Percentiles rank a stretch among this genome's conserved stretches.
Evolutionary conservation across 164 flowering plant genomes (phyloP).

Genomic region (Berberis vulgaris): DNA sequence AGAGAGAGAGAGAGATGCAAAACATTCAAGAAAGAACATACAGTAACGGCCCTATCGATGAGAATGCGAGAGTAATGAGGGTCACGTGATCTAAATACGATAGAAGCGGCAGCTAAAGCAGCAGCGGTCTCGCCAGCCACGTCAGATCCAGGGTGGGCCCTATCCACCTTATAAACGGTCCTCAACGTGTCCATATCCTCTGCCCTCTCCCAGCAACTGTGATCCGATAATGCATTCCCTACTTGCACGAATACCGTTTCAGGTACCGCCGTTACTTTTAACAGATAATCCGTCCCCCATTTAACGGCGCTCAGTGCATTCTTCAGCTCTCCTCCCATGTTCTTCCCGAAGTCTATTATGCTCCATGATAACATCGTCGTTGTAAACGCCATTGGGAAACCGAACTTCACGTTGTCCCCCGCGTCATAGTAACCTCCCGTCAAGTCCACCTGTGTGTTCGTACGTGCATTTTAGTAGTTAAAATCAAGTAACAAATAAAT

Average conservation of each 20-base stretch:
- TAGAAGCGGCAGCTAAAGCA: conserved; percentile 89
- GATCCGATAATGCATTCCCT: conserved; percentile 70
- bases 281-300: conserved; percentile 79
- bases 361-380: conserved; percentile 82
- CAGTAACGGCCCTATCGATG: conserved; percentile 56
- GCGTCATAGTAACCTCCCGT: conserved; percentile 95
- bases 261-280: conserved; percentile 57
- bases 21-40: conserved; percentile 14
- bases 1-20: neutral
- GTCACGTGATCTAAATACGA: conserved; percentile 63
- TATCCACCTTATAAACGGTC: conserved; percentile 53
- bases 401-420: conserved; percentile 89
- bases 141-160: conserved; percentile 73
- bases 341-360: conserved; percentile 60
- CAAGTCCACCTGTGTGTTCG: conserved; percentile 46
- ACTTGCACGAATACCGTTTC: conserved; percentile 60
- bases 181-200: conserved; percentile 92
- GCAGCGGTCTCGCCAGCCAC: conserved; percentile 98
- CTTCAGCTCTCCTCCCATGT: conserved; percentile 52
- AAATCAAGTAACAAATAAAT: neutral
- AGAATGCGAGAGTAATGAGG: conserved; percentile 60
- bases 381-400: conserved; percentile 94
- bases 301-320: conserved; percentile 57
- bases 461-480: too few species aligned
- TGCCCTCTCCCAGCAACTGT: conserved; percentile 90